phyloP scores from a whole-genome alignment of 192 early-diverging fungal species.

The Coemansia sp. region DNA sequence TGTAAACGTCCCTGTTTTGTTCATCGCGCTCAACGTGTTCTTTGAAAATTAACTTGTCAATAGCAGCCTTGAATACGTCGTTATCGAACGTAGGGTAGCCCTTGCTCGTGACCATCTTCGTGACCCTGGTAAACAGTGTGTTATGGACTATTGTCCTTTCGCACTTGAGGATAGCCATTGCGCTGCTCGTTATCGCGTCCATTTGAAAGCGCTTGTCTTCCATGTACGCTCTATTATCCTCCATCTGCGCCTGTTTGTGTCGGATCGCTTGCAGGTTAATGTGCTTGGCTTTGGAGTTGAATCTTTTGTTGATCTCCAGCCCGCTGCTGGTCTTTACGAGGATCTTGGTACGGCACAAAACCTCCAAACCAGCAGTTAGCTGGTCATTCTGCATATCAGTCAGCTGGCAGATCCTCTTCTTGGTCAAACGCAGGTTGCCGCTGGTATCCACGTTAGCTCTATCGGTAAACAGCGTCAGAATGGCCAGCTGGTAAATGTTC shows the following conservation, averaged over 20 bases:
- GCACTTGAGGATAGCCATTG: no score
- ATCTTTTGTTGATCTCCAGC: not conserved
- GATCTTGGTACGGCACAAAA: not conserved
- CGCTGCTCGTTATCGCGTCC: no score
- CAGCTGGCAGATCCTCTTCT: not conserved
- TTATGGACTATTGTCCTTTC: no score
- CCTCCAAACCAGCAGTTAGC: not conserved
- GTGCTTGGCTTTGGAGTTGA: not conserved
- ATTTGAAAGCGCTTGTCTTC: no score
- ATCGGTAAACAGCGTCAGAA: not conserved
- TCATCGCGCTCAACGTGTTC: not conserved
- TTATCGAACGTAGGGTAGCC: not conserved
- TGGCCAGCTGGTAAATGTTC: not conserved
- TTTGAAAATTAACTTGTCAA: not conserved
- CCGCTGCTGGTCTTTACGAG: not conserved
- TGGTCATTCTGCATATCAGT: not conserved
- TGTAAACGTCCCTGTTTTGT: not conserved
- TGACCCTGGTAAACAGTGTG: no score
- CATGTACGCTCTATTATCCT: not conserved
- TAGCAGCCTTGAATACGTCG: not conserved
- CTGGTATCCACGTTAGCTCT: not conserved
- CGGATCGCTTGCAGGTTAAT: not conserved
- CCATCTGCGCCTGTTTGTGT: not conserved
- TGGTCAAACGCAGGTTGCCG: not conserved
- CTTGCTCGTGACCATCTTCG: no score